phyloP scores from a whole-genome alignment of 768 basidiomycete species.

The Crassisporium funariophilum region DNA sequence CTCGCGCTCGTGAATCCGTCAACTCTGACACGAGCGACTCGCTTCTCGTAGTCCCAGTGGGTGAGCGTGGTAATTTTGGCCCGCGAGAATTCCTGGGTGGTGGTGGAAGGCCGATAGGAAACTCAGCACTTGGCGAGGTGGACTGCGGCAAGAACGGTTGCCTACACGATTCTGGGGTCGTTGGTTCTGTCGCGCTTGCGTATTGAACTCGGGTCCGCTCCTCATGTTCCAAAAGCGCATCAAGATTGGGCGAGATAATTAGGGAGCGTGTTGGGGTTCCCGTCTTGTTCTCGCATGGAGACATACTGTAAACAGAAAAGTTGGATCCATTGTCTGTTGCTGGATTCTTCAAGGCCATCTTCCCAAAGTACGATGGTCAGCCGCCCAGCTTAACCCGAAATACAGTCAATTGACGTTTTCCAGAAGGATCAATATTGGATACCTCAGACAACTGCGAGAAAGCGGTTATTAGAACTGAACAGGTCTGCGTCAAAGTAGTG shows the following conservation, averaged over 20 bases:
- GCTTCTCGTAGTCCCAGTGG: not conserved
- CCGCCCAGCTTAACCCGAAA: constrained; percentile 6
- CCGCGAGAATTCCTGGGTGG: constrained; percentile 30
- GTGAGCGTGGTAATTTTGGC: constrained; percentile 17
- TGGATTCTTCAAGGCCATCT: constrained; percentile 7
- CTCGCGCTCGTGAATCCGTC: not conserved
- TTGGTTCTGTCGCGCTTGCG: not conserved
- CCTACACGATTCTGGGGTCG: not conserved
- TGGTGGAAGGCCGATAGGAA: constrained; percentile 62
- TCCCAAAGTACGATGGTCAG: constrained; percentile 1
- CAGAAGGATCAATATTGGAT: constrained; percentile 5
- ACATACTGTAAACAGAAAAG: not conserved
- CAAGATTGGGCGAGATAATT: constrained; percentile 59
- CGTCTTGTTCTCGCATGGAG: constrained; percentile 6
- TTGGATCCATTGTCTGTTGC: constrained; percentile 5
- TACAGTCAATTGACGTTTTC: not conserved
- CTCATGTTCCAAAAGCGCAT: constrained; percentile 61
- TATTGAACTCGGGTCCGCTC: constrained; percentile 40
- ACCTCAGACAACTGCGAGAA: constrained; percentile 9
- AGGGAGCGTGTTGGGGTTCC: constrained; percentile 30
- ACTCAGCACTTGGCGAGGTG: constrained; percentile 4
- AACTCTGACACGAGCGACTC: not conserved
- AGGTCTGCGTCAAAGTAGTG: not conserved
- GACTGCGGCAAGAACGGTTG: not conserved
- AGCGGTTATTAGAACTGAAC: not conserved